phyloP scores from a whole-genome alignment of 1,284 basidiomycete species.

The Coriolopsis trogii region DNA sequence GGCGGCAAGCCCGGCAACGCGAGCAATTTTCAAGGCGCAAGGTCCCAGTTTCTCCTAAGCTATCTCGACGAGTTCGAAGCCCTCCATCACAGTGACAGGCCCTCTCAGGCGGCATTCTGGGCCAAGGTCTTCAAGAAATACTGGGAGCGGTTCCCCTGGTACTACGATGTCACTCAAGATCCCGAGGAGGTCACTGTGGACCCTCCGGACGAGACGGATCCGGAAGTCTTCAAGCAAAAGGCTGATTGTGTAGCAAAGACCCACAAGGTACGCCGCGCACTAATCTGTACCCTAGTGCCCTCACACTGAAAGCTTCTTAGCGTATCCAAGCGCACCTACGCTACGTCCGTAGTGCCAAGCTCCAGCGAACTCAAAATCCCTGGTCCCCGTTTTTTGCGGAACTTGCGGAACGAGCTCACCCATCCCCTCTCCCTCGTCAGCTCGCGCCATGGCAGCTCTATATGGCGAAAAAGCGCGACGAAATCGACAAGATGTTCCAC shows the following conservation, averaged over 20 bases:
- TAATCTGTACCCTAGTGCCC: not conserved
- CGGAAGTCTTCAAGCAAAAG: not conserved
- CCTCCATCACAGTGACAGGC: not conserved
- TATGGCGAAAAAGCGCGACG: not conserved
- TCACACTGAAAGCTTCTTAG: not conserved
- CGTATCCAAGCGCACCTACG: not conserved
- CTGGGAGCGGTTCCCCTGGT: slow-evolving; percentile 4
- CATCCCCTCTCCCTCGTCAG: not conserved
- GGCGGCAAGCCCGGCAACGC: slow-evolving; percentile 5
- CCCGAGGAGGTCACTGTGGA: not conserved
- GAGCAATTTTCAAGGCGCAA: not conserved
- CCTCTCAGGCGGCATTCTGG: not conserved
- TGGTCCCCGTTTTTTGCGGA: not conserved
- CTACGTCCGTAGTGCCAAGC: not conserved
- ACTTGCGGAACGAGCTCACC: not conserved
- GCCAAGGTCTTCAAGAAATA: not conserved
- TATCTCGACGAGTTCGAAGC: not conserved
- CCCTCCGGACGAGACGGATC: not conserved
- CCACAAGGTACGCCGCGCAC: not conserved
- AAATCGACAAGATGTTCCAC: not conserved
- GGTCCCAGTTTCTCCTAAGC: not conserved
- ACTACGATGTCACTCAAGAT: not conserved
- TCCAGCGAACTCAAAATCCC: not conserved
- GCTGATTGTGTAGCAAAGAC: not conserved
- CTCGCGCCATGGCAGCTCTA: slow-evolving; percentile 5